These are phyloP conservation scores for Oryza punctata DNA, from an alignment of 176 grass and related monocot species.

Conservation along the genomic window DNA sequence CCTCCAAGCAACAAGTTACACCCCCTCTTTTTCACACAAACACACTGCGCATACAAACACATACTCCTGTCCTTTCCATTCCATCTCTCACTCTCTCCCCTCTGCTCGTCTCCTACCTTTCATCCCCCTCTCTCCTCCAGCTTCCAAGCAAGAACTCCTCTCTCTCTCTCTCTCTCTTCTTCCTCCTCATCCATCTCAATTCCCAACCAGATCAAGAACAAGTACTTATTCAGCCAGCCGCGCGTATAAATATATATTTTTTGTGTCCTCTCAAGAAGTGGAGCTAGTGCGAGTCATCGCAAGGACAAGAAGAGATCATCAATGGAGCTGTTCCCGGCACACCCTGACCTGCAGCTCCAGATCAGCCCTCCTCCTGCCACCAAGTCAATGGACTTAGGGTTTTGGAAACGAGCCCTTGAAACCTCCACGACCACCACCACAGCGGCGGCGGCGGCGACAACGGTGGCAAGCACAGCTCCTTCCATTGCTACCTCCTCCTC, in stretches of 20 bases:
- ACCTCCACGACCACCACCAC: slow-evolving; percentile 3
- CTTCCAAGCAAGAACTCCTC: slow-evolving; percentile 38
- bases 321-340: slow-evolving; percentile 91
- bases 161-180: background rate
- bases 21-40: slow-evolving; percentile 37
- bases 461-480: background rate
- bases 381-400: slow-evolving; percentile 80
- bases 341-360: slow-evolving; percentile 90
- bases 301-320: background rate
- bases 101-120: background rate
- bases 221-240: background rate
- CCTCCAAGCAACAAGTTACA: slow-evolving; percentile 42
- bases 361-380: slow-evolving; percentile 63
- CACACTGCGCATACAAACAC: slow-evolving; percentile 45
- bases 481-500: slow-evolving; percentile 22
- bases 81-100: slow-evolving; percentile 29
- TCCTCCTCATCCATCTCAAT: slow-evolving; percentile 23
- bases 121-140: background rate
- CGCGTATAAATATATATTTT: background rate
- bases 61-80: slow-evolving; percentile 46
- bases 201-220: slow-evolving; percentile 26
- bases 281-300: background rate
- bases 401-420: slow-evolving; percentile 75
- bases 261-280: background rate
- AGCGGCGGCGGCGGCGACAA: background rate